These are phyloP conservation scores for Phaffomyces opuntiae DNA, from an alignment of 805 yeast species.

Conservation along the genomic window DNA sequence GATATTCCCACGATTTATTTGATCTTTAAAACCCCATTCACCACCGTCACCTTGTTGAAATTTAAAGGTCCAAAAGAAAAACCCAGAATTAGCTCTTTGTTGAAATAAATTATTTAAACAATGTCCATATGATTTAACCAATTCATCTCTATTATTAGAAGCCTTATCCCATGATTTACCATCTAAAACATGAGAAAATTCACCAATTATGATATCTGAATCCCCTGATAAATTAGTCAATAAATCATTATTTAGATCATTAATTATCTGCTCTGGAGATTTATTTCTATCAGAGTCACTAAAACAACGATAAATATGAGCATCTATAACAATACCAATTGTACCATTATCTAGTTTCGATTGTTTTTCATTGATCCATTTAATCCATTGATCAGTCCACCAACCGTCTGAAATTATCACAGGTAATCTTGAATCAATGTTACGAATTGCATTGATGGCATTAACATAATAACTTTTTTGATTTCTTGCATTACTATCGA, in stretches of 20 bases:
- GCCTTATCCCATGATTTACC: conserved; percentile 62
- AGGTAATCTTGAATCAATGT: conserved; percentile 51
- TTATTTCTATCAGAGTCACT: conserved; percentile 65
- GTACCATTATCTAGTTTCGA: conserved; percentile 27
- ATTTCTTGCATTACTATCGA: conserved; percentile 42
- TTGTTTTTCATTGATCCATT: conserved; percentile 47
- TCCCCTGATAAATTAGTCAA: conserved; percentile 41
- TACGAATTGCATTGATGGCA: conserved; percentile 56
- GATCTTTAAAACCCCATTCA: conserved; percentile 88
- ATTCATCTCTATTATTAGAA: conserved; percentile 40
- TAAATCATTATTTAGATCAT: conserved; percentile 44
- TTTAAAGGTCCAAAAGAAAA: conserved; percentile 87
- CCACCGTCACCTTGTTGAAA: conserved; percentile 90
- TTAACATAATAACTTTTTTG: conserved; percentile 58
- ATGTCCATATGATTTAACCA: conserved; percentile 58
- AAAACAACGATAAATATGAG: conserved; percentile 83
- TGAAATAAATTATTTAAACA: conserved; percentile 42
- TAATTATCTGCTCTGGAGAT: conserved; percentile 54
- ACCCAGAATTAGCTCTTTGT: conserved; percentile 57
- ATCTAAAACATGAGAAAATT: conserved; percentile 83
- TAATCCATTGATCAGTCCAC: conserved; percentile 77
- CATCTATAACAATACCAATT: conserved; percentile 69
- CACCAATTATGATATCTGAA: conserved; percentile 79
- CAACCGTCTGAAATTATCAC: conserved; percentile 88
- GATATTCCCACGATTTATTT: conserved; percentile 57